Conservation (phyloP, 352 stramenopile genomes). For the Phytophthora ohioensis region DNA sequence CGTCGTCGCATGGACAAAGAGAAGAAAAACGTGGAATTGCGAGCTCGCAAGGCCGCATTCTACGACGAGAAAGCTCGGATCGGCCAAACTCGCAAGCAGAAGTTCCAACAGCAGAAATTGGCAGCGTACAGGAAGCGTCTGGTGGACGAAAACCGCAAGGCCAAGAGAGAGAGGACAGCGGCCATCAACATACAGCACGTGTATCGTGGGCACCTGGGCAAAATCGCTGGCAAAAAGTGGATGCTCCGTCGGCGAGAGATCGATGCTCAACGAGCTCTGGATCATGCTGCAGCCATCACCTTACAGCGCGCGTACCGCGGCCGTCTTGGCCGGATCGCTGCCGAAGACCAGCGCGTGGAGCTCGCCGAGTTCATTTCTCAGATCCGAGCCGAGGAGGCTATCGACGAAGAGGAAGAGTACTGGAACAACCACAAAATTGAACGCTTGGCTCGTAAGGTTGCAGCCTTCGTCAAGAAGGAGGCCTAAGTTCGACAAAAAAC, state of each 20-base stretch:
- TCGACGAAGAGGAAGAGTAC: conserved; percentile 89
- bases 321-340: conserved; percentile 81
- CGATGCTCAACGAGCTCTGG: conserved; percentile 81
- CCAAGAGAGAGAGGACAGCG: conserved; percentile 61
- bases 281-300: conserved; percentile 77
- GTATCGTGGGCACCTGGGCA: conserved; percentile 82
- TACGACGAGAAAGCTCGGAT: conserved; percentile 70
- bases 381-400: conserved; percentile 90
- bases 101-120: conserved; percentile 71
- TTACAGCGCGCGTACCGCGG: conserved; percentile 91
- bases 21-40: conserved; percentile 49
- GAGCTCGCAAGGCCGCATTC: conserved; percentile 46
- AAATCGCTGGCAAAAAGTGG: conserved; percentile 85
- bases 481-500: conserved; percentile 40
- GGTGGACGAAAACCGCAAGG: conserved; percentile 68
- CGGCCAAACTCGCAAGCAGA: conserved; percentile 67
- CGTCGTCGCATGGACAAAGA: conserved; percentile 63
- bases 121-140: conserved; percentile 70
- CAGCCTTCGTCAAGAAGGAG: conserved; percentile 71
- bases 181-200: conserved; percentile 75
- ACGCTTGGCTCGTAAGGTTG: conserved; percentile 56
- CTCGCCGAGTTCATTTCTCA: conserved; percentile 94
- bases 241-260: conserved; percentile 87
- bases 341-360: conserved; percentile 87
- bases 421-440: conserved; percentile 68